Base-by-base conservation (phyloP, 441 rosid genomes). In the Raphanus hybrid region DNA sequence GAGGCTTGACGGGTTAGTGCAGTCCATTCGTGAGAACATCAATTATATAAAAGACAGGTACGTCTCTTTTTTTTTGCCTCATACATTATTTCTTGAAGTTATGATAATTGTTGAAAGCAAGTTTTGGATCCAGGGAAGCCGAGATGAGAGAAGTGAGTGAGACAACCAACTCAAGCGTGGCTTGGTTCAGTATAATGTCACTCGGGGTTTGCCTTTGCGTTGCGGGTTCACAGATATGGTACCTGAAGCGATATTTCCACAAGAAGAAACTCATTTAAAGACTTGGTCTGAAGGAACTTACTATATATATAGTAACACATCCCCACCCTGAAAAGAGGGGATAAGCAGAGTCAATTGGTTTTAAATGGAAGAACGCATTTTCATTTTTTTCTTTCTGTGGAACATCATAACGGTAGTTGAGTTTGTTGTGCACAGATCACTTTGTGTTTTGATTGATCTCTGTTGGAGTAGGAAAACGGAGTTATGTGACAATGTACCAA, bases 131-230 rank as follows among this genome's bases (percentile, higher is more conserved):
- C 90, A 92, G 98, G 90, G 97, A 94, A 85, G 89, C 90, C 0
- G 90, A 86, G 23, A 88, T 92, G 98, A 87, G 98, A 75, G 92
- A 85, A 81, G 90, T 87, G 39, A 92, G 95, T 37, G 97, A 94
- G 84, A 70, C 4, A 74, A 92, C 98, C 27, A 92, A 92, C 73
- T 83, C 86, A 5, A 87, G 88, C 76, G 98, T 92, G 60, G 97
- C 95, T 45, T 80, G 97, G 98, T 91, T 81, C 80, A 88, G 97
- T 74, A 81, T 91, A 55, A 85, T 92, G 95, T 89, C 98, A 2
- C 79, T 92, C 9, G 97, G 97, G 11, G 20, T 90, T 48, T 93
- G 94, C 82, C 78, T 89, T 45, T 69, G 2, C 58, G 96, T 81
- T 68, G 84, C 96, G 3, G 85, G 70, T 65, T 58, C 88, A 80